These are phyloP conservation scores for Pisolithus sp. DNA, from an alignment of 768 basidiomycete species.

Conservation along the genomic window DNA sequence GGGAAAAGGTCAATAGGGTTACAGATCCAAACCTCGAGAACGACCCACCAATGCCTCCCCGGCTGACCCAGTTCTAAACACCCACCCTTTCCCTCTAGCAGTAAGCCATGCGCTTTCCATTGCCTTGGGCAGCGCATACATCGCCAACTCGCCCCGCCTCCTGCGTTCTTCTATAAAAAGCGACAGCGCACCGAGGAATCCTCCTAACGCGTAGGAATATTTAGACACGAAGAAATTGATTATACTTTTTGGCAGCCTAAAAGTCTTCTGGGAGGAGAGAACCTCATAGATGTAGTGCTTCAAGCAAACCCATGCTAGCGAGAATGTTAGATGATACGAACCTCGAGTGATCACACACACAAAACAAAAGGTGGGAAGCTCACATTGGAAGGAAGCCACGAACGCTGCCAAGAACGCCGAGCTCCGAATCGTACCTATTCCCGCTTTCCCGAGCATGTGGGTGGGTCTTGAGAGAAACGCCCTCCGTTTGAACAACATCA, in stretches of 20 bases:
- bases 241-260: constrained; percentile 39
- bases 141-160: constrained; percentile 85
- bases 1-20: not conserved
- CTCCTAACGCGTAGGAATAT: constrained; percentile 67
- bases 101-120: constrained; percentile 88
- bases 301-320: constrained; percentile 55
- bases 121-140: constrained; percentile 86
- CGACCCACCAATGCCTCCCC: constrained; percentile 58
- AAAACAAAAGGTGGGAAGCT: constrained; percentile 15
- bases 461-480: constrained; percentile 60
- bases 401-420: constrained; percentile 84
- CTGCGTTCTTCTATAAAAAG: constrained; percentile 84
- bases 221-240: constrained; percentile 59
- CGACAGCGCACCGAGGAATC: constrained; percentile 67
- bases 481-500: constrained; percentile 73
- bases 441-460: constrained; percentile 56
- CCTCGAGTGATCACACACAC: not conserved
- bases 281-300: constrained; percentile 54
- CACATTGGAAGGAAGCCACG: constrained; percentile 77
- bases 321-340: not conserved
- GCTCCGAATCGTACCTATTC: constrained; percentile 71
- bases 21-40: not conserved
- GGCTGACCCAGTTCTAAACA: constrained; percentile 62
- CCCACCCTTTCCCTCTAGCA: constrained; percentile 67
- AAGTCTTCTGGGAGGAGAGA: constrained; percentile 33